Percentiles rank a stretch among this genome's conserved stretches.
Conservation (phyloP, 2,329 filamentous ascomycete genomes). For the Plenodomus tracheiphilus region DNA sequence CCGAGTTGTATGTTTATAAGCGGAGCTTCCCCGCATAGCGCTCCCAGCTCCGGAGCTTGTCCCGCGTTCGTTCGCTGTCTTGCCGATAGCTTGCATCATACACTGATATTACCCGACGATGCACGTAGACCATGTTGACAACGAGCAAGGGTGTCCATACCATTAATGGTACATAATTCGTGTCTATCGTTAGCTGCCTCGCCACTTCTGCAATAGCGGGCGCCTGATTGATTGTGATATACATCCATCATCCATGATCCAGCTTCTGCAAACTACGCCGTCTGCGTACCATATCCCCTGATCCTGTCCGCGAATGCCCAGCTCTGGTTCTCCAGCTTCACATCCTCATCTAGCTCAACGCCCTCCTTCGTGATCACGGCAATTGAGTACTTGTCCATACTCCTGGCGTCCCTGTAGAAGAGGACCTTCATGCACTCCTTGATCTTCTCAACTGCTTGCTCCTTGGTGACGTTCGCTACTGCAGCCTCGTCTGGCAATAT, state of each 20-base stretch:
- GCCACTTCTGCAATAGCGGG: not conserved
- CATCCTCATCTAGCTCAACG: constrained; percentile 80
- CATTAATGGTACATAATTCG: constrained; percentile 38
- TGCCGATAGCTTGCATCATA: not conserved
- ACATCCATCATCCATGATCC: not conserved
- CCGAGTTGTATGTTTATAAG: constrained; percentile 2
- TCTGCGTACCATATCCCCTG: constrained; percentile 90
- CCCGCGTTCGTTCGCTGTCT: constrained; percentile 1
- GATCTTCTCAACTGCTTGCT: constrained; percentile 78
- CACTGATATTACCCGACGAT: not conserved
- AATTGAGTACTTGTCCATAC: constrained; percentile 87
- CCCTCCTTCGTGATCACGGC: constrained; percentile 84
- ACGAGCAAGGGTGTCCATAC: constrained; percentile 9
- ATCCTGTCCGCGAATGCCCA: constrained; percentile 98
- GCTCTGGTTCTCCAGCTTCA: constrained; percentile 92
- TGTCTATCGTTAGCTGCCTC: constrained; percentile 32
- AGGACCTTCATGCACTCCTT: constrained; percentile 98
- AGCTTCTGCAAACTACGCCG: constrained; percentile 17
- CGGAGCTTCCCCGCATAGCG: constrained; percentile 23
- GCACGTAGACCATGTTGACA: not conserved
- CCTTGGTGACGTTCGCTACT: constrained; percentile 70
- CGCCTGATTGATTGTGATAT: constrained; percentile 2
- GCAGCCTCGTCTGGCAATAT: constrained; percentile 82
- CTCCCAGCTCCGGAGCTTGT: constrained; percentile 8
- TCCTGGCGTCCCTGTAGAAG: constrained; percentile 94